Base-by-base conservation (phyloP, 371 early-diverging fungal species). In the Mortierella sp. region DNA sequence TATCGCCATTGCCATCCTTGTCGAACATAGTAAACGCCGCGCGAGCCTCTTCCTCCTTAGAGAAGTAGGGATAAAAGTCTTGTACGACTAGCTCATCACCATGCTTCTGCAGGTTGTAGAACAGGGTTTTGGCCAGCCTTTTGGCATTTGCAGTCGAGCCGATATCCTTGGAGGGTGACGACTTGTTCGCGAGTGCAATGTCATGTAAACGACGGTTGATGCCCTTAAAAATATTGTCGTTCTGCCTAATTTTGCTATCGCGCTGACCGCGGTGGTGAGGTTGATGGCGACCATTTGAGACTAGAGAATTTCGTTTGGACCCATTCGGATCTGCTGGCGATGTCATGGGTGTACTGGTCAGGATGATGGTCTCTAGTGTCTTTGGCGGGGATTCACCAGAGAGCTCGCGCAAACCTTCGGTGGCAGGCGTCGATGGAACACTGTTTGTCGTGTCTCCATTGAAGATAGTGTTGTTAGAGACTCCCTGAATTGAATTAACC, bases 1-100 rank as follows among this genome's bases (percentile, higher is more conserved):
- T 53, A 48, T 87, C 84, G 15, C 91, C 90, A 64, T 90, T 90
- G 17, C 83, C 83, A 69, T 91, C 88, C 49, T 81, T 84, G 71
- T 91, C 91, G 78, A 91, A 90, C 0, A 89, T 78, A 5, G 62
- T 55, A 60, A 91, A 91, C 6, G 91, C 91, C 6, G 79, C 78
- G 24, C 68, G 70, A 15, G 90, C 86, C 24, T 87, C 86, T 15
- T 84, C 85, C 17, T 59, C 66, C 2, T 69, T 80, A 6, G 64
- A 63, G 57, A 91, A 90, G 52, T 82, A 86, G 4, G 83, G 85
- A 14, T 53, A 61, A 57, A 89, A 86, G 42, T 83, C 80, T 8
- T 79, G 72, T 3, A 86, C 57, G 2, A 66, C 41, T 19, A 66
- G 17, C 26, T 58, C 58, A 3, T 57, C 69, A 1, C 60, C 32